Conservation (phyloP, 1,284 basidiomycete species). For the Singerocomus inundabilis region DNA sequence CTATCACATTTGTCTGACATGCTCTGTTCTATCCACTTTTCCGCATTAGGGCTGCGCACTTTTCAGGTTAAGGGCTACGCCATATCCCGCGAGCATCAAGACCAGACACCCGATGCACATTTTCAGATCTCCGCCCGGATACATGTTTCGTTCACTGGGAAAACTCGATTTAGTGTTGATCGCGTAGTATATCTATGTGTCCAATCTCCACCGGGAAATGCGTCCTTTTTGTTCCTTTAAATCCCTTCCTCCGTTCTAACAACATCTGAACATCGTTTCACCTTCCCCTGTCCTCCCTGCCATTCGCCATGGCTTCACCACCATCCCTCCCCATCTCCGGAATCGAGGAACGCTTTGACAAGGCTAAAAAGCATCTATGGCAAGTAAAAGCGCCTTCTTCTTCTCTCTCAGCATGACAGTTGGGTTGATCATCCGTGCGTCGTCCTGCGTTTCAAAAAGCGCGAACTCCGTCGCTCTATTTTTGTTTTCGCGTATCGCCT, state of each 20-base stretch:
- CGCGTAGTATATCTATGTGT: slow-evolving; percentile 41
- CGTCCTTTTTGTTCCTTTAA: slow-evolving; percentile 31
- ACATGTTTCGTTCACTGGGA: slow-evolving; percentile 37
- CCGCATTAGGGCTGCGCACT: slow-evolving; percentile 32
- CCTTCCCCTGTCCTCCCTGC: slow-evolving; percentile 24
- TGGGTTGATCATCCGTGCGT: slow-evolving; percentile 11
- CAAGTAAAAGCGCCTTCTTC: slow-evolving; percentile 22
- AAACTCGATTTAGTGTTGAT: slow-evolving; percentile 39
- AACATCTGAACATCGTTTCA: slow-evolving; percentile 26
- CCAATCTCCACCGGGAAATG: slow-evolving; percentile 38
- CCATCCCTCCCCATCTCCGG: slow-evolving; percentile 19
- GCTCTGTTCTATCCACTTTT: slow-evolving; percentile 31
- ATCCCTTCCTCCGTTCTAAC: slow-evolving; percentile 27
- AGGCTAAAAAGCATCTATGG: slow-evolving; percentile 37
- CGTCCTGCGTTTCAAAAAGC: slow-evolving; percentile 12
- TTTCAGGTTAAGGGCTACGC: slow-evolving; percentile 37
- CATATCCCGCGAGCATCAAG: slow-evolving; percentile 39
- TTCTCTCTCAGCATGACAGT: slow-evolving; percentile 7
- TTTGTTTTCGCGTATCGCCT: slow-evolving; percentile 24
- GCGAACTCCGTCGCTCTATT: slow-evolving; percentile 19
- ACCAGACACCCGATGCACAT: slow-evolving; percentile 35
- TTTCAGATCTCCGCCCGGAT: slow-evolving; percentile 40
- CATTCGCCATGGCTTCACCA: slow-evolving; percentile 27
- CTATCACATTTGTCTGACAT: slow-evolving; percentile 35
- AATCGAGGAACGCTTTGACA: slow-evolving; percentile 34